These are phyloP conservation scores for Ceriops tagal DNA, from an alignment of 345 rosid genomes.

Conservation along the genomic window DNA sequence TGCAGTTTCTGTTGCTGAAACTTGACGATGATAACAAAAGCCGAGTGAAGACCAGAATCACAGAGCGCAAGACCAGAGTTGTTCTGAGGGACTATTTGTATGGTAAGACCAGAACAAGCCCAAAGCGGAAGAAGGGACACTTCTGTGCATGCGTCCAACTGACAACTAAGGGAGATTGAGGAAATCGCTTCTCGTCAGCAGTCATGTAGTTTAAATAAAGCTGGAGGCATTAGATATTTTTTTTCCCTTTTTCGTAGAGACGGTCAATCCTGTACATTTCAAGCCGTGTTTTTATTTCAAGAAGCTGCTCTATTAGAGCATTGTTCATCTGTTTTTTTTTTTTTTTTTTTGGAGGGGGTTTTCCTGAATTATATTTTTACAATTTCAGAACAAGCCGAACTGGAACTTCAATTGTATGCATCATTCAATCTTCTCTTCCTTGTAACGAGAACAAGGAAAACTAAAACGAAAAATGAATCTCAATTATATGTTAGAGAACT, in stretches of 20 bases:
- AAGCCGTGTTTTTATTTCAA: conserved; percentile 19
- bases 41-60: conserved; percentile 40
- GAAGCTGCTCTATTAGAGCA: conserved; percentile 27
- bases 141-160: conserved; percentile 79
- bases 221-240: conserved; percentile 2
- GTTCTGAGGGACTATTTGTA: conserved; percentile 77
- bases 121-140: conserved; percentile 45
- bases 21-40: conserved; percentile 63
- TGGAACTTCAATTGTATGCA: too few species aligned
- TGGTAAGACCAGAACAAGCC: conserved; percentile 48
- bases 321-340: background rate
- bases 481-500: too few species aligned
- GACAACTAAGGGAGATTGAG: conserved; percentile 59
- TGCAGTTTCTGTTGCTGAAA: conserved; percentile 73
- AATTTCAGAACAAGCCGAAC: too few species aligned
- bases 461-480: too few species aligned
- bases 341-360: background rate
- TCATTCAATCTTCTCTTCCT: too few species aligned
- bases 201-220: conserved; percentile 15
- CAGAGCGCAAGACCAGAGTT: conserved; percentile 58
- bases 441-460: too few species aligned
- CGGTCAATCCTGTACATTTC: conserved; percentile 29
- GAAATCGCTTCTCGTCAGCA: background rate
- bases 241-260: conserved; percentile 15
- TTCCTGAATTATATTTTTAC: background rate